Evolutionary conservation across 805 yeast species (phyloP).

Genomic region (Starmerella asiatica): DNA sequence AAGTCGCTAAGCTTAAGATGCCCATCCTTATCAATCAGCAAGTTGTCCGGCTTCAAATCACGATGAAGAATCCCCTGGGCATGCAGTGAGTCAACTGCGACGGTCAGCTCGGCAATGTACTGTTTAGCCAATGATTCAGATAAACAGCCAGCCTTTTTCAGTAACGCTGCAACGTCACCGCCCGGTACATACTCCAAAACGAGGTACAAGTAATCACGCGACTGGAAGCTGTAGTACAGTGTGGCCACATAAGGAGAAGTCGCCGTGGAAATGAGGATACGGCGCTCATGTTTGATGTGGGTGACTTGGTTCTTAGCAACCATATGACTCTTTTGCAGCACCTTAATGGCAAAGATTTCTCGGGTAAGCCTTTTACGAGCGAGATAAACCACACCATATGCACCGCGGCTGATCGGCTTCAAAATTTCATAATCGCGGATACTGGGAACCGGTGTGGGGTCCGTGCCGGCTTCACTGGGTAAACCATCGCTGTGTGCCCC

Average conservation of each 20-base stretch:
- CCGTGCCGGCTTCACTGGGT: background rate
- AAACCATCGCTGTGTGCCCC: background rate
- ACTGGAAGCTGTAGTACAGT: conserved; percentile 77
- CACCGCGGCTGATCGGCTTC: conserved; percentile 92
- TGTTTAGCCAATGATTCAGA: conserved; percentile 72
- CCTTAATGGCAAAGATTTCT: conserved; percentile 90
- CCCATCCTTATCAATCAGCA: conserved; percentile 72
- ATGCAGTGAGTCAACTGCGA: conserved; percentile 84
- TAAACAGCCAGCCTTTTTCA: conserved; percentile 67
- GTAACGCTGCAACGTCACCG: conserved; percentile 83
- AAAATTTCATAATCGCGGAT: conserved; percentile 80
- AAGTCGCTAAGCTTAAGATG: conserved; percentile 90
- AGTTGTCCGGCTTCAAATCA: conserved; percentile 89
- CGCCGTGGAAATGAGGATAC: conserved; percentile 89
- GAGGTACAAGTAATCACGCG: conserved; percentile 67
- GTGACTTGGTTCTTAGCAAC: conserved; percentile 92
- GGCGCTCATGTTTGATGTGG: conserved; percentile 87
- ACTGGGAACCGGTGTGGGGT: conserved; percentile 36
- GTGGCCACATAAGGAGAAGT: conserved; percentile 88
- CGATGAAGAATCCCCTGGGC: conserved; percentile 81
- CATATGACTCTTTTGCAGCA: conserved; percentile 86
- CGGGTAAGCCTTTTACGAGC: conserved; percentile 77
- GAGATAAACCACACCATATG: conserved; percentile 88
- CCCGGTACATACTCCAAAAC: conserved; percentile 97
- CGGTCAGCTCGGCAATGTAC: conserved; percentile 78